These are phyloP conservation scores for Eucalyptus pauciflora DNA, from an alignment of 345 rosid species.

Conservation along the genomic window DNA sequence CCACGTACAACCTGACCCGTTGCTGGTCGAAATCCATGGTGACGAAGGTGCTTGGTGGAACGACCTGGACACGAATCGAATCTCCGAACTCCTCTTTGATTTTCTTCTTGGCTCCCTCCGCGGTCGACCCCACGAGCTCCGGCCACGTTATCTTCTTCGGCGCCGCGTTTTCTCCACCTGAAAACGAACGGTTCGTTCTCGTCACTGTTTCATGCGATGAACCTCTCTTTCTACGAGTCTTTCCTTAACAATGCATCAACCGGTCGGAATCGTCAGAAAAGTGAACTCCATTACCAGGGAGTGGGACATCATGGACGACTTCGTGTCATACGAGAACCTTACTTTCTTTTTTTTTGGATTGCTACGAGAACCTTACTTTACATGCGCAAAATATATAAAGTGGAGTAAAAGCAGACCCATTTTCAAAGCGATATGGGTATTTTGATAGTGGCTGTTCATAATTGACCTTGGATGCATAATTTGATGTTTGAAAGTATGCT, in stretches of 20 bases:
- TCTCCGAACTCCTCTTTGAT: slow-evolving; percentile 29
- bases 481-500: background rate
- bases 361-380: background rate
- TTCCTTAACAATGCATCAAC: background rate
- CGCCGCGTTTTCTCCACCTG: slow-evolving; percentile 1
- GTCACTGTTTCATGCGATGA: background rate
- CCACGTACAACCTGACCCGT: slow-evolving; percentile 28
- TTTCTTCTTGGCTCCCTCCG: slow-evolving; percentile 35
- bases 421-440: background rate
- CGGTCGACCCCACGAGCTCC: slow-evolving; percentile 30
- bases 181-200: background rate
- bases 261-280: background rate
- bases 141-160: slow-evolving; percentile 28
- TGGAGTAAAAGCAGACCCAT: background rate
- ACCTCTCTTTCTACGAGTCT: background rate
- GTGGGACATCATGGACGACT: background rate
- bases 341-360: no score
- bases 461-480: background rate
- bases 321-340: background rate
- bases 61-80: slow-evolving; percentile 14
- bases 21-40: slow-evolving; percentile 21
- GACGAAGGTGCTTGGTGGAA: slow-evolving; percentile 12
- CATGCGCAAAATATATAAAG: background rate
- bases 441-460: background rate
- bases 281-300: background rate